Conservation (phyloP, 2,329 filamentous ascomycete species). For the Zalaria obscura region DNA sequence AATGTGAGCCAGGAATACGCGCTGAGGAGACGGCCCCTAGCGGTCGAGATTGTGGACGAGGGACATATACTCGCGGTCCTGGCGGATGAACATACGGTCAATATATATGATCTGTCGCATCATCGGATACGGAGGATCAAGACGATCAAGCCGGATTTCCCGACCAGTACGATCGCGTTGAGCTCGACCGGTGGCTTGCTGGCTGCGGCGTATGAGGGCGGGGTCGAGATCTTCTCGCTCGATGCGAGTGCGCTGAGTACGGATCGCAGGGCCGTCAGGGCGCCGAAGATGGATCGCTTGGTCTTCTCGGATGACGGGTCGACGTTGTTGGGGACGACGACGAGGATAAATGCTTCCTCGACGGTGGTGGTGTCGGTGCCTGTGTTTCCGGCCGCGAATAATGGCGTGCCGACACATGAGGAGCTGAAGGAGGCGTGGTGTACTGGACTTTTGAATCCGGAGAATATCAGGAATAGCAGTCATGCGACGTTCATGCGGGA, state of each 20-base stretch:
- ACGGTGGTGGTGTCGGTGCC: slow-evolving; percentile 21
- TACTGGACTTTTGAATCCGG: slow-evolving; percentile 20
- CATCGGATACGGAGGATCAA: slow-evolving; percentile 50
- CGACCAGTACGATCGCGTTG: slow-evolving; percentile 63
- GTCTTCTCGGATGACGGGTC: slow-evolving; percentile 22
- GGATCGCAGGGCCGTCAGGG: slow-evolving; percentile 20
- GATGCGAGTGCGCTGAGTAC: slow-evolving; percentile 38
- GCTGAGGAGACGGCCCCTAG: slow-evolving; percentile 59
- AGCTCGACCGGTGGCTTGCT: slow-evolving; percentile 69
- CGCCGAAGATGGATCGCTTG: slow-evolving; percentile 19
- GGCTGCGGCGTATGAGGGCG: slow-evolving; percentile 74
- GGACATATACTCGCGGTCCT: slow-evolving; percentile 62
- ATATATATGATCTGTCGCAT: slow-evolving; percentile 58
- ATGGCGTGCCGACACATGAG: slow-evolving; percentile 16
- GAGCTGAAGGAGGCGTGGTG: slow-evolving; percentile 24
- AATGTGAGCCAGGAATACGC: slow-evolving; percentile 59
- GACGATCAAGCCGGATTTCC: slow-evolving; percentile 63
- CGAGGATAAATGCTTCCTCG: slow-evolving; percentile 19
- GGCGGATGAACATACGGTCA: slow-evolving; percentile 68
- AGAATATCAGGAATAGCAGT: slow-evolving; percentile 23
- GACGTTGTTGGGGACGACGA: slow-evolving; percentile 21
- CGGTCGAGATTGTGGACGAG: slow-evolving; percentile 66
- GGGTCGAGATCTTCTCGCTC: slow-evolving; percentile 72
- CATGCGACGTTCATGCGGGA: slow-evolving; percentile 22
- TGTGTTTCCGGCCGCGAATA: slow-evolving; percentile 16